Base-by-base conservation (phyloP, 306 rosid genomes). In the Prunus mume region DNA sequence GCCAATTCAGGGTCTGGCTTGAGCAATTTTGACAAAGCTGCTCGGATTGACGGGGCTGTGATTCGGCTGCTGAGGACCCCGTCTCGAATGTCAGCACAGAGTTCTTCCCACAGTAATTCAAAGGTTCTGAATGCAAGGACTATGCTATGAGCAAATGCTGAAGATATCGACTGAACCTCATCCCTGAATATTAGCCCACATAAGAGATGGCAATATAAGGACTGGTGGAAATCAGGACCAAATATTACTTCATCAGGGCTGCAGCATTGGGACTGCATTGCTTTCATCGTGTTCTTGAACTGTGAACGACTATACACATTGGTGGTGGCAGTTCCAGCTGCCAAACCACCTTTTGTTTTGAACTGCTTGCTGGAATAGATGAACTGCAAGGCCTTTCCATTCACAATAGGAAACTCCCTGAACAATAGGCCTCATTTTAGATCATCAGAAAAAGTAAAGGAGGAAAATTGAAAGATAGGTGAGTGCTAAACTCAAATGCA, bases 181-280 rank as follows among this genome's bases (percentile, higher is more conserved):
- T 92, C 91, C 1, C 84, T 52, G 71, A 84, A 88, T 43, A 96
- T 80, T 27, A 96, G 82, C 2, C 97, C 98, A 63, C 99, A 92
- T 27, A 96, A 78, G 78, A 96, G 93, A 77, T 96, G 99, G 81
- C 98, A 96, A 80, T 96, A 96, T 4, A 96, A 28, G 2, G 99
- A 89, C 73, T 96, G 98, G 68, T 89, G 88, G 78, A 89, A 92
- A 78, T 96, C 99, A 6, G 92, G 79, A 49, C 96, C 93, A 17
- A 92, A 96, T 25, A 96, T 87, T 5, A 96, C 97, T 54, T 86
- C 99, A 30, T 89, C 93, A 0, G 99, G 99, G 86, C 99, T 90
- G 79, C 92, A 83, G 72, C 88, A 76, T 11, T 69, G 88, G 10
- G 93, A 83, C 27, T 83, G 89, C 52, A 92, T 76, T 22, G 88